phyloP scores from a whole-genome alignment of 768 basidiomycete genomes.

The Crepidotus variabilis region DNA sequence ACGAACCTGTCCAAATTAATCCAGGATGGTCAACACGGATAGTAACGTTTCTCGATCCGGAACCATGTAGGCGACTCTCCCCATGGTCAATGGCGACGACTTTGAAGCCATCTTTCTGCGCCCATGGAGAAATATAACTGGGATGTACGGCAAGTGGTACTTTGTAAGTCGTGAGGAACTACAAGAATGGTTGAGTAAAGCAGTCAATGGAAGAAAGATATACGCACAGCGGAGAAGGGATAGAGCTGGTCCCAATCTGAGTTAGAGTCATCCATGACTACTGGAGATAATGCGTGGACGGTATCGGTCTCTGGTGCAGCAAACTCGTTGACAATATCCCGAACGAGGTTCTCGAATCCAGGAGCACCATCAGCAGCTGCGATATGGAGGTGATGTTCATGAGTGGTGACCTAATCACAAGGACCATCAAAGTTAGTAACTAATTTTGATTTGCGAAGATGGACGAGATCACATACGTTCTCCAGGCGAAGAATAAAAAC shows the following conservation, averaged over 20 bases:
- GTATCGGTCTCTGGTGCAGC: conserved; percentile 39
- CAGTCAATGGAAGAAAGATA: neutral
- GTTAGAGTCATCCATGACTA: conserved; percentile 73
- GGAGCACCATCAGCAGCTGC: conserved; percentile 82
- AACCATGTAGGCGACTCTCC: conserved; percentile 35
- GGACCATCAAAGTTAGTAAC: neutral
- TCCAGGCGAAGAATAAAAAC: conserved; percentile 81
- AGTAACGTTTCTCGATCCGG: conserved; percentile 67
- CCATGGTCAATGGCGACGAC: conserved; percentile 57
- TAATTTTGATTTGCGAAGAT: neutral
- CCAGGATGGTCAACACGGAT: conserved; percentile 74
- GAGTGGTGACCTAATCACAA: conserved; percentile 56
- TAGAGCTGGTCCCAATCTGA: conserved; percentile 87
- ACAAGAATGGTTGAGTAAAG: conserved; percentile 10
- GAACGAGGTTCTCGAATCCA: conserved; percentile 61
- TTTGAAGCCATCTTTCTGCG: conserved; percentile 34
- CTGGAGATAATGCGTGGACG: conserved; percentile 21
- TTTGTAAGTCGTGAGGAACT: conserved; percentile 87
- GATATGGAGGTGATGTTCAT: conserved; percentile 73
- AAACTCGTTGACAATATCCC: conserved; percentile 58
- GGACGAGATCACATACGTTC: conserved; percentile 54
- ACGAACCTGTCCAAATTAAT: conserved; percentile 80
- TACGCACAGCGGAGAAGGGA: conserved; percentile 69
- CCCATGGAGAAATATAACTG: conserved; percentile 50
- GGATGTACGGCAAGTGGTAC: conserved; percentile 56